phyloP scores from a whole-genome alignment of 2,329 filamentous ascomycete genomes.

The Fusarium pseudonygamai region DNA sequence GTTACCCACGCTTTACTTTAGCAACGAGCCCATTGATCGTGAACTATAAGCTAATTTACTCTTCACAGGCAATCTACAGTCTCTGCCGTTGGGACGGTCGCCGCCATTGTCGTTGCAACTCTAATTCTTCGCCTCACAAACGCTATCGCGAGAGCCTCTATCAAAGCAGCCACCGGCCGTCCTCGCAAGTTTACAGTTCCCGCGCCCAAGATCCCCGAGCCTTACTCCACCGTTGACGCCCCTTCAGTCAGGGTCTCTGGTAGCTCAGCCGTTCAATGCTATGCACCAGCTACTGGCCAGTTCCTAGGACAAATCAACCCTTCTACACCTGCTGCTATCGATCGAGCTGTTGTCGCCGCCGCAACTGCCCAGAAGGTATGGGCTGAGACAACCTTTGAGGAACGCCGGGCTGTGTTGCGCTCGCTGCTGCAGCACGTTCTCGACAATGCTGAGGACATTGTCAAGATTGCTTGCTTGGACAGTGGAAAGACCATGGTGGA shows the following conservation, averaged over 20 bases:
- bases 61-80: constrained; percentile 39
- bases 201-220: constrained; percentile 68
- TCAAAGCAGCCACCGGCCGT: constrained; percentile 47
- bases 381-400: constrained; percentile 78
- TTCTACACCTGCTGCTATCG: constrained; percentile 78
- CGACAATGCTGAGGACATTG: constrained; percentile 89
- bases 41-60: not conserved
- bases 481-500: constrained; percentile 97
- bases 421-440: constrained; percentile 85
- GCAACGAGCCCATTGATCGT: constrained; percentile 8
- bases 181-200: constrained; percentile 69
- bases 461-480: constrained; percentile 85
- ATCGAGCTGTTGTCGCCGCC: constrained; percentile 79
- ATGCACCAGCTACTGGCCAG: constrained; percentile 88
- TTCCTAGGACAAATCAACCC: constrained; percentile 83
- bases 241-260: constrained; percentile 72
- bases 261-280: constrained; percentile 79
- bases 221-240: constrained; percentile 65
- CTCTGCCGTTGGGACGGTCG: constrained; percentile 43
- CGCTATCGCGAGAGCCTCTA: constrained; percentile 31
- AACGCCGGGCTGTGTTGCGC: constrained; percentile 81
- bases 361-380: constrained; percentile 79
- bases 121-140: constrained; percentile 45
- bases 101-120: constrained; percentile 46
- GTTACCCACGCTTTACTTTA: not conserved